Evolutionary conservation across 106 monocot species (phyloP), one percentile per base, ranked within the genome.

Genomic region (Narthecium ossifragum): DNA sequence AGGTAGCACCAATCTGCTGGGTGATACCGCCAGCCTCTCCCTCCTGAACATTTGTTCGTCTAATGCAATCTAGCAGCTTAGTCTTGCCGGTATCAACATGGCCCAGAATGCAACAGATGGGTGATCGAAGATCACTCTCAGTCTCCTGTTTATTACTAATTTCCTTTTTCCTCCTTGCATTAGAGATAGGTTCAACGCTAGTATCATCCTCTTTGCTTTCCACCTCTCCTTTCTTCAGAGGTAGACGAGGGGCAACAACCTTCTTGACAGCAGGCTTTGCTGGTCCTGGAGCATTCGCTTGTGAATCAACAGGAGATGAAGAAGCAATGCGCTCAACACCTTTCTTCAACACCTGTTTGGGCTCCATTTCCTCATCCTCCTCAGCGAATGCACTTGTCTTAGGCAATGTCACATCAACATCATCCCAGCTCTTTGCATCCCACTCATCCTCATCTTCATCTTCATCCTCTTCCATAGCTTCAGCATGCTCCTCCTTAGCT

Each of bases 361-460:
- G 27, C 46, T 22, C 33, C 53, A 7, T 72, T 8, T 85, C 85
- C 49, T 68, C 64, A 11, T 91, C 90, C 68, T 94, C 94, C 41
- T 90, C 86, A 33, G 58, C 76, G 75, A 90, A 94, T 22, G 83
- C 69, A 62, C 62, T 90, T n/a, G 57, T 70, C 25, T 30, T 58
- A 63, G 85, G 85, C 64, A 94, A 71, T 10, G 48, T 86, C 2
- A 94, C 85, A 61, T 85, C 90, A 57, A 86, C 68, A 64, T 90
- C 86, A 76, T 96, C 96, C 90, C 86, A 96, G 62, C 96, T 96
- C 79, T 96, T 90, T 20, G 90, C 90, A 80, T 96, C 96, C 90
- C 96, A 90, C 38, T 94, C 94, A 2, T 86, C 93, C 2, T 90
- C 85, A 3, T 81, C 84, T 18, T 43, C 43, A 9, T 57, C 57